Conservation (phyloP, 192 early-diverging fungal genomes). For the Spizellomyces sp. region DNA sequence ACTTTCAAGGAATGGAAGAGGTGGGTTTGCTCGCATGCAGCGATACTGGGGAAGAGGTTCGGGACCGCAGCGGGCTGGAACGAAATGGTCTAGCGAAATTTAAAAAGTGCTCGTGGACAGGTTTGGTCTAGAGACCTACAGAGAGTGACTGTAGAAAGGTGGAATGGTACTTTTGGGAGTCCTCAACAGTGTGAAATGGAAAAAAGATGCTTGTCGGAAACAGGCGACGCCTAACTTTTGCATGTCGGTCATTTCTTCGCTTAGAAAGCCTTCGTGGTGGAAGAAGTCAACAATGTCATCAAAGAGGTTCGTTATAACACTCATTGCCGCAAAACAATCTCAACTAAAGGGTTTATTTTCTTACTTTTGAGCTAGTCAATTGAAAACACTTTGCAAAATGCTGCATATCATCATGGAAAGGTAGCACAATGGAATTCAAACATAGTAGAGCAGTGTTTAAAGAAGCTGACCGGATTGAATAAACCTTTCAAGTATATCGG, state of each 20-base stretch:
- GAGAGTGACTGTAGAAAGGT: too few relatives aligned
- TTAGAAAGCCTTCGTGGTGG: constrained; percentile 65
- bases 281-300: constrained; percentile 64
- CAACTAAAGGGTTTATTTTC: not conserved
- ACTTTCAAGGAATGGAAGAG: constrained; percentile 47
- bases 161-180: too few relatives aligned
- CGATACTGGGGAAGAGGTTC: not conserved
- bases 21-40: constrained; percentile 1
- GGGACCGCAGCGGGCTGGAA: not conserved
- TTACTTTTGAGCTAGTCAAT: constrained; percentile 50
- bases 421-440: constrained; percentile 75
- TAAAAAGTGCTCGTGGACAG: too few relatives aligned
- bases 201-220: too few relatives aligned
- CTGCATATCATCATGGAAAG: constrained; percentile 72
- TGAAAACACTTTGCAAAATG: constrained; percentile 66
- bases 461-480: constrained; percentile 66
- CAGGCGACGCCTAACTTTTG: not conserved
- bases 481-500: constrained; percentile 83
- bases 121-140: too few relatives aligned
- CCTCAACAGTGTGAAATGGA: too few relatives aligned
- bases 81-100: not conserved
- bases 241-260: not conserved
- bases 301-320: constrained; percentile 51
- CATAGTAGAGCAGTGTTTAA: constrained; percentile 68
- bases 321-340: not conserved